Evolutionary conservation across 495 filamentous ascomycete species (phyloP).

Genomic region (Talaromyces borbonicus): DNA sequence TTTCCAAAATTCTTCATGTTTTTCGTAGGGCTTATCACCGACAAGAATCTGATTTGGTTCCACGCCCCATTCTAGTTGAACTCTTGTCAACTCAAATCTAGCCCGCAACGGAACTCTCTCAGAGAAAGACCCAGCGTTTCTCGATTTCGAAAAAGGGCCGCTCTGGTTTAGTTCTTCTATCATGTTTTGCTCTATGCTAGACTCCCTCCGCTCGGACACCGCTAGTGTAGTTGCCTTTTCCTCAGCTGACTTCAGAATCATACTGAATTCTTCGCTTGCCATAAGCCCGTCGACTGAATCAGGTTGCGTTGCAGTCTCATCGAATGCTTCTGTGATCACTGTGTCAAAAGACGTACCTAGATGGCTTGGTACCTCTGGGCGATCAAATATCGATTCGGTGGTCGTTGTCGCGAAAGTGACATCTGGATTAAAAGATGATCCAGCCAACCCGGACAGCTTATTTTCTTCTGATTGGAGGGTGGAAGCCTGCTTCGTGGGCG

Average conservation of each 20-base stretch:
- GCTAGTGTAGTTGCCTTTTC: slow-evolving; percentile 1
- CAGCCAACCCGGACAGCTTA: not conserved
- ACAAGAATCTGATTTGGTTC: slow-evolving; percentile 23
- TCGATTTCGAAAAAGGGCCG: slow-evolving; percentile 25
- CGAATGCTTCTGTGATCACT: slow-evolving; percentile 20
- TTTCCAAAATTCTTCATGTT: slow-evolving; percentile 26
- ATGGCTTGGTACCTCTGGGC: not conserved
- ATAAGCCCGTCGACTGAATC: slow-evolving; percentile 22
- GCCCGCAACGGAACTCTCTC: slow-evolving; percentile 27
- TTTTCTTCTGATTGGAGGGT: not conserved
- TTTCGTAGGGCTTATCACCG: slow-evolving; percentile 21
- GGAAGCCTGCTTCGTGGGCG: not conserved
- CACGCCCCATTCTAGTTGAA: slow-evolving; percentile 27
- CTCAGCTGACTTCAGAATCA: slow-evolving; percentile 7
- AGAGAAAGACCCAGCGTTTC: slow-evolving; percentile 17
- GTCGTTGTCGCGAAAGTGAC: slow-evolving; percentile 23
- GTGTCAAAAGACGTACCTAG: slow-evolving; percentile 26
- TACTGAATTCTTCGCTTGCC: slow-evolving; percentile 16
- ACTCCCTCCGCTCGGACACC: not conserved
- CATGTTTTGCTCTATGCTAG: slow-evolving; percentile 15
- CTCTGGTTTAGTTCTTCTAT: slow-evolving; percentile 18
- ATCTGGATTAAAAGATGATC: not conserved
- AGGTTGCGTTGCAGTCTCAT: slow-evolving; percentile 22
- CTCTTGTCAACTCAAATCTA: slow-evolving; percentile 35
- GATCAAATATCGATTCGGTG: slow-evolving; percentile 13